phyloP scores from a whole-genome alignment of 768 basidiomycete species.

The Mrakia gelida region DNA sequence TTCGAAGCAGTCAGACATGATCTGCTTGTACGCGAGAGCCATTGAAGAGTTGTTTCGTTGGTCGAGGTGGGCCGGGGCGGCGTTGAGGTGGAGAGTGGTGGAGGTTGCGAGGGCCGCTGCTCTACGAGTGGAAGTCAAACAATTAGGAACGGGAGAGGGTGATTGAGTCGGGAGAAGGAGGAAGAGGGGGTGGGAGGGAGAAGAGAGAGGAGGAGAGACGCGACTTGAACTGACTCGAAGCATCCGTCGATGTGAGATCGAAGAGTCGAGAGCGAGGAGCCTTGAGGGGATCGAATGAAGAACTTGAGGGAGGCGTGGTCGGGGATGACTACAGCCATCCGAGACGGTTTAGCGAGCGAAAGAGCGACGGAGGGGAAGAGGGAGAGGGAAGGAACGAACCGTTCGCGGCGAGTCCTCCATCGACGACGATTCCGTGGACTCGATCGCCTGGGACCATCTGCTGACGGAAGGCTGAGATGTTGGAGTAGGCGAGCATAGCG shows the following conservation, averaged over 20 bases:
- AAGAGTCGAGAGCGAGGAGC: neutral
- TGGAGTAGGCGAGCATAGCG: constrained; percentile 75
- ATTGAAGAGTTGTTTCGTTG: constrained; percentile 26
- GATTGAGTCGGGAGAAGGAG: neutral
- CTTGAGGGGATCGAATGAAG: constrained; percentile 7
- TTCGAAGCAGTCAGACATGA: constrained; percentile 37
- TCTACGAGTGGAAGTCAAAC: neutral
- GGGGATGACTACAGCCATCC: constrained; percentile 54
- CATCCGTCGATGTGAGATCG: constrained; percentile 1
- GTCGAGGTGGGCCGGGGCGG: constrained; percentile 28
- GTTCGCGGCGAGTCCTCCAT: constrained; percentile 64
- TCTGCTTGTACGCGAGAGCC: constrained; percentile 12
- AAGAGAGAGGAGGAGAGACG: neutral
- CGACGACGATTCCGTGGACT: constrained; percentile 70
- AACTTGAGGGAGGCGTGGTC: constrained; percentile 59
- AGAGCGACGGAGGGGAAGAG: neutral
- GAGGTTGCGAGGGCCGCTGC: constrained; percentile 36
- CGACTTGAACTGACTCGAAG: constrained; percentile 56
- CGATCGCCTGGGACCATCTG: constrained; percentile 78
- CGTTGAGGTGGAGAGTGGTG: constrained; percentile 33
- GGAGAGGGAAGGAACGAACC: neutral
- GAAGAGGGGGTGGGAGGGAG: neutral
- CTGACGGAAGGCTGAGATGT: constrained; percentile 73
- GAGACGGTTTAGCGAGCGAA: neutral
- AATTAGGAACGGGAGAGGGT: neutral